A percentile compares a stretch with the other conserved stretches of the same genome.
These are phyloP conservation scores for Cyberlindnera euphorbiae DNA, from an alignment of 805 yeast species.

Conservation along the genomic window DNA sequence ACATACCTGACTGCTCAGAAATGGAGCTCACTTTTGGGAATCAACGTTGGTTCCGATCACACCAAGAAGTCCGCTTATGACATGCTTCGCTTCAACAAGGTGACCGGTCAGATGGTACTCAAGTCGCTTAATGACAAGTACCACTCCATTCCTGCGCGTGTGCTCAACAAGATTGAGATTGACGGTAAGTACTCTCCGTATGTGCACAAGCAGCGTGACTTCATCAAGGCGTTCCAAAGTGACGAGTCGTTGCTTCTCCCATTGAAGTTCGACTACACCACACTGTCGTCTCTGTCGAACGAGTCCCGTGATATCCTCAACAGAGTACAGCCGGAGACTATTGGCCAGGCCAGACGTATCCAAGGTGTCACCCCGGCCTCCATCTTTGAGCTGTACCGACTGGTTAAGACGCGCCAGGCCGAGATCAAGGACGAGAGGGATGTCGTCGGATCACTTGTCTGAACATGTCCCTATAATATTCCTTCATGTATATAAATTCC, in stretches of 20 bases:
- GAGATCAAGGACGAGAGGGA: slow-evolving; percentile 21
- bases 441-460: too few species aligned
- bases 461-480: too few species aligned
- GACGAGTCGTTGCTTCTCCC: slow-evolving; percentile 83
- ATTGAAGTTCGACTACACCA: slow-evolving; percentile 51
- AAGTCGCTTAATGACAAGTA: slow-evolving; percentile 20
- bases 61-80: slow-evolving; percentile 64
- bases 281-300: slow-evolving; percentile 59
- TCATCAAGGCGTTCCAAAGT: slow-evolving; percentile 71
- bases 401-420: slow-evolving; percentile 32
- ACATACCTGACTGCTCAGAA: slow-evolving; percentile 46
- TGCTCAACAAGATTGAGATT: slow-evolving; percentile 59
- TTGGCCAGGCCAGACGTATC: slow-evolving; percentile 92
- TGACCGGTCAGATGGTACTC: slow-evolving; percentile 15
- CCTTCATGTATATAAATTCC: too few species aligned
- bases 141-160: slow-evolving; percentile 35
- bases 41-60: slow-evolving; percentile 50
- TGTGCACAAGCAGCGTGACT: slow-evolving; percentile 64
- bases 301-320: slow-evolving; percentile 72
- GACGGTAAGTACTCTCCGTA: slow-evolving; percentile 84
- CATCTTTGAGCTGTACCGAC: slow-evolving; percentile 66
- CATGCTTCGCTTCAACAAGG: slow-evolving; percentile 53
- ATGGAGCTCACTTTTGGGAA: slow-evolving; percentile 54
- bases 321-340: slow-evolving; percentile 75
- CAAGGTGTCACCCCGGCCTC: slow-evolving; percentile 97